These are phyloP conservation scores for Blastobotrys arbuscula DNA, from an alignment of 1,139 yeast genomes.

Conservation along the genomic window DNA sequence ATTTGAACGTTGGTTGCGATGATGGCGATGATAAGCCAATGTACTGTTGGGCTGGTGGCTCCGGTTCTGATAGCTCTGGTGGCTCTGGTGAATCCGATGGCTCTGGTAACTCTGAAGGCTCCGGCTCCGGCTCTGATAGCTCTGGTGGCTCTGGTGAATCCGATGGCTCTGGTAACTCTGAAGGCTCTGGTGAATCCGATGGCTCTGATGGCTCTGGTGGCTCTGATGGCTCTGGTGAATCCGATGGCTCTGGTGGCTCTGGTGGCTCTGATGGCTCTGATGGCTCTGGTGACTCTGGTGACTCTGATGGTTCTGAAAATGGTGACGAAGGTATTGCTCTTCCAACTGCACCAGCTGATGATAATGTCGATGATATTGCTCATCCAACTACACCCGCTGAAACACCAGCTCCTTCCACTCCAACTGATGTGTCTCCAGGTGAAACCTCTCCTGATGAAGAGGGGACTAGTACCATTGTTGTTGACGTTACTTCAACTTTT, in stretches of 20 bases:
- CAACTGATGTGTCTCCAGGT: neutral
- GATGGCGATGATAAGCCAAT: neutral
- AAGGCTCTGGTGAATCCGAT: neutral
- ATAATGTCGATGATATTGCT: neutral
- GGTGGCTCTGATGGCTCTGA: neutral
- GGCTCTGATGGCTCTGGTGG: conserved; percentile 1
- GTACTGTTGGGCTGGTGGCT: conserved; percentile 6
- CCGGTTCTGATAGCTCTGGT: neutral
- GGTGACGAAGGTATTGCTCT: neutral
- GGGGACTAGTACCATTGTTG: neutral
- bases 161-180: neutral
- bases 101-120: neutral
- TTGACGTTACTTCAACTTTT: neutral
- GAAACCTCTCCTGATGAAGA: neutral
- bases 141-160: neutral
- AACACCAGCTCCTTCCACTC: too few relatives aligned
- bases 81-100: conserved; percentile 1
- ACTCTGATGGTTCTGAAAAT: neutral
- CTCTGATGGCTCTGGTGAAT: neutral
- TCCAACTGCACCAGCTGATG: neutral
- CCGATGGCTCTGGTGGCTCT: neutral
- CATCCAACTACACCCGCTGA: too few relatives aligned
- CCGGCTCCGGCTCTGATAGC: neutral
- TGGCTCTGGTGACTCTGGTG: neutral
- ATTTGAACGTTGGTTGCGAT: conserved; percentile 2